Evolutionary conservation across 2,329 filamentous ascomycete species (phyloP), one percentile per base, ranked within the genome.

Genomic region (Penicillium aurantiogriseum): DNA sequence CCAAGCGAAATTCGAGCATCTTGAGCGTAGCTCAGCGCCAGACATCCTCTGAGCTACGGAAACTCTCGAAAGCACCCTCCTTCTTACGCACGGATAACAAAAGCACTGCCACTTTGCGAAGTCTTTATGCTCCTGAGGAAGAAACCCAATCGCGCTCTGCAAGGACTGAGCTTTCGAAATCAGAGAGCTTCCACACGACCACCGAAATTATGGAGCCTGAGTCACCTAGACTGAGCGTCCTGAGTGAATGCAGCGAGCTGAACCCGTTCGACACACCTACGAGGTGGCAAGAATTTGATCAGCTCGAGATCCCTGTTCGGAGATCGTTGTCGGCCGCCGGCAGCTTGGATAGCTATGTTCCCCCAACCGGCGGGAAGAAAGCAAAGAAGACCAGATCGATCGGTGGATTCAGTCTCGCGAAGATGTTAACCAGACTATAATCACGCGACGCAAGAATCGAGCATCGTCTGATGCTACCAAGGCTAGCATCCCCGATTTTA

Each of bases 161-260:
- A n/a, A 33, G 67, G 56, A 74, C 67, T 56, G 62, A 64, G 17
- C 57, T 73, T 19, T 73, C 75, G 2, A 71, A 69, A 51, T 71
- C 69, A 13, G 72, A 73, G 36, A 77, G 74, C 50, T 63, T 70
- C 38, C 65, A 74, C 42, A 76, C 75, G 0, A 70, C 71, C 60
- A 68, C 63, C 36, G 71, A 74, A n/a, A 64, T 59, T 2, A 51
- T 62, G 6, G 72, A 75, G n/a, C 68, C 71, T 0, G 69, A 66
- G 33, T 78, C 76, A 8, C 76, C 76, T 2, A 68, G 77, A 48
- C 65, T 78, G 9, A 79, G 77, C 56, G 71, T 75, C 21, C 66
- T 79, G 1, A 79, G 77, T 48, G 77, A 79, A 63, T 78, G 76
- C 61, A 78, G 76, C 52, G 76, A 78, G 57, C 62, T 78, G 17